phyloP scores from a whole-genome alignment of 352 stramenopile genomes.

The Phytophthora palmivora region DNA sequence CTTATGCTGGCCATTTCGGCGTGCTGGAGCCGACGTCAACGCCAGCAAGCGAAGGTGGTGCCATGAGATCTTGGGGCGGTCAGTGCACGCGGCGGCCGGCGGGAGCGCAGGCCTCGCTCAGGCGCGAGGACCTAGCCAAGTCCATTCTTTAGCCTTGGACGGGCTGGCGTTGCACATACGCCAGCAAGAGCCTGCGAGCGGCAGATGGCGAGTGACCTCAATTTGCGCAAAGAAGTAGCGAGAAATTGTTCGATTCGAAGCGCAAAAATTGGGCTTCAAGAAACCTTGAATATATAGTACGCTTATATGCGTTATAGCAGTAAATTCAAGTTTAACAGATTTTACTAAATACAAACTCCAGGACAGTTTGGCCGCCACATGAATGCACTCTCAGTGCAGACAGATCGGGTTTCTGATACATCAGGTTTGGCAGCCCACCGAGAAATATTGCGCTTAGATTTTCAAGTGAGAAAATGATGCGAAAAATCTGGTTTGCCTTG shows the following conservation, averaged over 20 bases:
- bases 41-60: not conserved
- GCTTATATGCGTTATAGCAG: conserved; percentile 5
- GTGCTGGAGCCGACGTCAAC: not conserved
- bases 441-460: not conserved
- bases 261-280: conserved; percentile 13
- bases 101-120: conserved; percentile 17
- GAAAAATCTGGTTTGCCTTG: conserved; percentile 21
- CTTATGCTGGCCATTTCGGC: conserved; percentile 1
- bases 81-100: conserved; percentile 8
- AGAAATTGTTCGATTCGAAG: conserved; percentile 28
- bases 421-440: not conserved
- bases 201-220: conserved; percentile 24
- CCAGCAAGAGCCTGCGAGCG: conserved; percentile 6
- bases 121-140: too few species aligned
- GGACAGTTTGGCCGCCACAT: not conserved
- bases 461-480: conserved; percentile 22
- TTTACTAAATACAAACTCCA: not conserved
- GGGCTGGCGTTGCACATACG: conserved; percentile 19
- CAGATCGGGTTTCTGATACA: conserved; percentile 4
- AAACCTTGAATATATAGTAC: conserved; percentile 6
- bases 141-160: conserved; percentile 10
- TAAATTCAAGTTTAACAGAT: not conserved
- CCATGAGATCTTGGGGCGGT: conserved; percentile 1
- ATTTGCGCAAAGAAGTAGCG: conserved; percentile 24
- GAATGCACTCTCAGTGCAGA: not conserved